phyloP scores from a whole-genome alignment of 2,329 filamentous ascomycete genomes.

The Dichotomopilus funicola region DNA sequence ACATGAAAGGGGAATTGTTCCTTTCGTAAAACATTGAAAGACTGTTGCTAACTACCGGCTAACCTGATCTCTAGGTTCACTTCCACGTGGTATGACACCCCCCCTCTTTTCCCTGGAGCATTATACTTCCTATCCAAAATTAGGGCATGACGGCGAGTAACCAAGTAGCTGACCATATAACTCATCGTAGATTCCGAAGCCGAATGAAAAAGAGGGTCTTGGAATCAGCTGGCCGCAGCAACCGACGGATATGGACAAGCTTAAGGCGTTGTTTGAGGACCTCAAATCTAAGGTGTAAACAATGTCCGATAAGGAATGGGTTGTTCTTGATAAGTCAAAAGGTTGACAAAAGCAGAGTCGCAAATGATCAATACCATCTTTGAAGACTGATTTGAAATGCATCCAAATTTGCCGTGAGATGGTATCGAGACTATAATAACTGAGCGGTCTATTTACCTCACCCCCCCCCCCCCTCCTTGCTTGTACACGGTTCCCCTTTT shows the following conservation, averaged over 20 bases:
- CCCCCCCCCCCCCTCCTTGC: background rate
- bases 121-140: background rate
- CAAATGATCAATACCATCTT: too few relatives aligned
- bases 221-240: constrained; percentile 73
- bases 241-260: constrained; percentile 68
- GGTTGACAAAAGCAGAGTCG: background rate
- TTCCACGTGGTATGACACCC: constrained; percentile 71
- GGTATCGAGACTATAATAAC: background rate
- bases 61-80: constrained; percentile 57
- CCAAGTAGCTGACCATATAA: background rate
- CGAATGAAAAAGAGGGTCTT: constrained; percentile 73
- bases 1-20: too few relatives aligned
- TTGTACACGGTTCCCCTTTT: background rate
- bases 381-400: too few relatives aligned
- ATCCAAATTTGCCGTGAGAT: too few relatives aligned
- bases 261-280: constrained; percentile 74
- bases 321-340: background rate
- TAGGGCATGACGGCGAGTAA: background rate
- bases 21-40: too few relatives aligned
- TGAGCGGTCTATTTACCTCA: constrained; percentile 2
- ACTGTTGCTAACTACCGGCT: background rate
- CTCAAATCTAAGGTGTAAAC: constrained; percentile 79
- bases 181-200: constrained; percentile 74
- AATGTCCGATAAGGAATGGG: background rate
- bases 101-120: background rate